These are phyloP conservation scores for Picea mariana DNA, from an alignment of 83 land plant genomes.

Conservation along the genomic window DNA sequence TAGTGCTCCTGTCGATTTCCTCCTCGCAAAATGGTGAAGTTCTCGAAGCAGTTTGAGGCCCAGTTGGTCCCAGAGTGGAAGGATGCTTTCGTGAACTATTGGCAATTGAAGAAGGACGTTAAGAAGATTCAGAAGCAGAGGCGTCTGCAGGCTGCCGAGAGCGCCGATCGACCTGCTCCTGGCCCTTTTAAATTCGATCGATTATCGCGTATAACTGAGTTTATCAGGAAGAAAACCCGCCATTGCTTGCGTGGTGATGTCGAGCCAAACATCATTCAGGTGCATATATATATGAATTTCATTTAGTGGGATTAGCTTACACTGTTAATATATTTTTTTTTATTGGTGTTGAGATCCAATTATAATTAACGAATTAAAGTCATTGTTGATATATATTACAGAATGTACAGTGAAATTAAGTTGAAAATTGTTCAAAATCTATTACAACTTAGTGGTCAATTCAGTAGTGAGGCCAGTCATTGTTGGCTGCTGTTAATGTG, in stretches of 20 bases:
- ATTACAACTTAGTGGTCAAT: no score
- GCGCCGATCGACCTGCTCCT: background rate
- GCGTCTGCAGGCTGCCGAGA: background rate
- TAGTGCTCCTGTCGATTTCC: no score
- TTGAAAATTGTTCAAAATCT: no score
- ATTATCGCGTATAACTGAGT: background rate
- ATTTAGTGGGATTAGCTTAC: no score
- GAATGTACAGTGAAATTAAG: no score
- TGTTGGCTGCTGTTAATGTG: no score
- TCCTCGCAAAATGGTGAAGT: slow-evolving; percentile 59
- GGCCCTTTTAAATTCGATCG: no score
- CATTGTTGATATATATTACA: no score
- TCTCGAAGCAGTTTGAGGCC: slow-evolving; percentile 71
- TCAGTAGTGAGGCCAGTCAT: no score
- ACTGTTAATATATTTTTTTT: no score
- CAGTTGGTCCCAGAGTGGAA: slow-evolving; percentile 91
- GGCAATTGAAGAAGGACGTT: slow-evolving; percentile 69
- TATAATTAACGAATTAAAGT: no score
- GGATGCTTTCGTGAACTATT: slow-evolving; percentile 73
- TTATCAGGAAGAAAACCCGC: background rate
- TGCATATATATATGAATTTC: background rate
- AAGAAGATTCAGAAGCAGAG: slow-evolving; percentile 46
- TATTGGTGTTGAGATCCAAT: no score
- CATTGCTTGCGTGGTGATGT: background rate
- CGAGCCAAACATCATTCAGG: slow-evolving; percentile 1